Evolutionary conservation across 176 grass and related monocot species (phyloP).

Genomic region (Thalia dealbata): DNA sequence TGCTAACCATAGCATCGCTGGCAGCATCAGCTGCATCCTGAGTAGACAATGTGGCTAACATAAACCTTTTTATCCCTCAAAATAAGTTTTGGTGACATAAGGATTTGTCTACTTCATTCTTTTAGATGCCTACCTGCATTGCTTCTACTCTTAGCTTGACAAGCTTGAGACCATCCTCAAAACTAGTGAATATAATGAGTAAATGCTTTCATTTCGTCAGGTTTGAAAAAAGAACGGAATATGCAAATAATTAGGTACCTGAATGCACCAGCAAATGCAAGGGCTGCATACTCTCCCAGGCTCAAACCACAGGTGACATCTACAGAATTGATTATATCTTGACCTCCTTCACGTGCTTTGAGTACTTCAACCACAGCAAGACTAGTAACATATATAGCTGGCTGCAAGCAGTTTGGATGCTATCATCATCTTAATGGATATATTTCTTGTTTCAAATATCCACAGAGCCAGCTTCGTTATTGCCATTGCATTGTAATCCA

Average conservation of each 20-base stretch:
- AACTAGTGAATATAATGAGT: constrained; percentile 27
- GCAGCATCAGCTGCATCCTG: constrained; percentile 91
- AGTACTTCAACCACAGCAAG: constrained; percentile 86
- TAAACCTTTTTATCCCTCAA: background rate
- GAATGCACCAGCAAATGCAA: constrained; percentile 94
- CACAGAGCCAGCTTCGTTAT: background rate
- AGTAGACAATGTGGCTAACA: constrained; percentile 1
- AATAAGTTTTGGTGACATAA: background rate
- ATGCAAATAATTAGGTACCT: constrained; percentile 33
- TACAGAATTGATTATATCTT: constrained; percentile 60
- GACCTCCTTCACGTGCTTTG: constrained; percentile 53
- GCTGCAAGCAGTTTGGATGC: constrained; percentile 46
- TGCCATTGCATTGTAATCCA: no score
- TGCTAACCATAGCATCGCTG: constrained; percentile 81
- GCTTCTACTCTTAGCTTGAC: constrained; percentile 98
- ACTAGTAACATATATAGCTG: constrained; percentile 92
- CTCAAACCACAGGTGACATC: constrained; percentile 94
- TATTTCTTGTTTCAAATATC: background rate
- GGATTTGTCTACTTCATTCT: background rate
- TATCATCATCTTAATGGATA: constrained; percentile 12
- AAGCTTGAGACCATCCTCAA: constrained; percentile 98
- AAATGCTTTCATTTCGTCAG: constrained; percentile 19
- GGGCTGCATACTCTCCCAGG: constrained; percentile 87
- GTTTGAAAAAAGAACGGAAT: background rate
- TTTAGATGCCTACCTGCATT: constrained; percentile 60